Evolutionary conservation across 1,284 basidiomycete genomes (phyloP).

Genomic region (Phellopilus nigrolimitatus): DNA sequence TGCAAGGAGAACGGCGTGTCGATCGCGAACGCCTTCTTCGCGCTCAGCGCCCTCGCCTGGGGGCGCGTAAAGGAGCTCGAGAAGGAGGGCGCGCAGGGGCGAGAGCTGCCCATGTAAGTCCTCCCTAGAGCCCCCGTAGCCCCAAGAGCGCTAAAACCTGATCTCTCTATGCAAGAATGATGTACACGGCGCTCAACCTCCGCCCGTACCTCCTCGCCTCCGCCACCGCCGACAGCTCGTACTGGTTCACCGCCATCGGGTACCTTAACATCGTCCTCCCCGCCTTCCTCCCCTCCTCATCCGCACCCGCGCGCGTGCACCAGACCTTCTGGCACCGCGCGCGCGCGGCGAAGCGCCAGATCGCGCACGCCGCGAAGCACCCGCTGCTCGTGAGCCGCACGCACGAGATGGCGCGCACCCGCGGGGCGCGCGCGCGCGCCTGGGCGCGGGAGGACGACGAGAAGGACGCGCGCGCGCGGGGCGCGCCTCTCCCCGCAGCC

Average conservation of each 20-base stretch:
- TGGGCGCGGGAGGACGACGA: conserved; percentile 75
- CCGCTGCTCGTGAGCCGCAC: conserved; percentile 55
- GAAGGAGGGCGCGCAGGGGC: conserved; percentile 26
- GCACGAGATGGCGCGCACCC: conserved; percentile 57
- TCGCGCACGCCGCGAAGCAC: conserved; percentile 53
- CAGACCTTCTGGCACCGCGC: conserved; percentile 71
- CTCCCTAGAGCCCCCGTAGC: background rate
- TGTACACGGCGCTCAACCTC: conserved; percentile 77
- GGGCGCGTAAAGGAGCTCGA: conserved; percentile 36
- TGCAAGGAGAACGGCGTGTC: conserved; percentile 71
- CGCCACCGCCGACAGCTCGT: conserved; percentile 47
- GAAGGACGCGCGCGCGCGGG: conserved; percentile 41
- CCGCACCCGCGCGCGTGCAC: conserved; percentile 29
- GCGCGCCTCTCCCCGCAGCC: conserved; percentile 31
- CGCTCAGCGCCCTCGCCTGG: conserved; percentile 73
- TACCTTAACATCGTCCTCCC: conserved; percentile 80
- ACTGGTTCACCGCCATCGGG: conserved; percentile 74
- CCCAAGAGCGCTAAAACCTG: conserved; percentile 1
- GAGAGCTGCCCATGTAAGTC: conserved; percentile 51
- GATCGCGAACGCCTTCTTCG: conserved; percentile 71
- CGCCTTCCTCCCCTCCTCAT: conserved; percentile 48
- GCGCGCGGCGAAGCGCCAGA: conserved; percentile 61
- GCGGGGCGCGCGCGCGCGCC: conserved; percentile 50
- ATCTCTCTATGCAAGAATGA: conserved; percentile 43
- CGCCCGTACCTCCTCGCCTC: conserved; percentile 51